A percentile compares a stretch with the other conserved stretches of the same genome.
phyloP scores from a whole-genome alignment of 1,284 basidiomycete genomes.

The Takashimella koratensis region DNA sequence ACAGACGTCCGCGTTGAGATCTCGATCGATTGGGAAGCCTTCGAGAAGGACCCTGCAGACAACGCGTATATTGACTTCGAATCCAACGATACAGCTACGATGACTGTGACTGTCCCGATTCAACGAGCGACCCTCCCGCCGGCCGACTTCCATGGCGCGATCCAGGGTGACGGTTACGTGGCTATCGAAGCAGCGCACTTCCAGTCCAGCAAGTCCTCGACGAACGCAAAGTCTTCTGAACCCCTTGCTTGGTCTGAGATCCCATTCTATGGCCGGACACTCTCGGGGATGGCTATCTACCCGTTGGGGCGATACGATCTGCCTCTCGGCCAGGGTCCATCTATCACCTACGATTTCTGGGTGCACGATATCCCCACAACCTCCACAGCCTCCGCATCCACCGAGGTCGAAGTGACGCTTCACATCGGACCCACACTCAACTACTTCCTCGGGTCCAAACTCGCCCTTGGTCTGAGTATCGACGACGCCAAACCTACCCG shows the following conservation, averaged over 20 bases:
- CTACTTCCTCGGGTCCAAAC: conserved; percentile 53
- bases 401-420: conserved; percentile 53
- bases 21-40: conserved; percentile 59
- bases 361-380: neutral
- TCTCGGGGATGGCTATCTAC: conserved; percentile 57
- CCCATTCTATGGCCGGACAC: conserved; percentile 54
- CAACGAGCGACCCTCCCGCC: conserved; percentile 23
- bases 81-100: conserved; percentile 45
- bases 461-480: conserved; percentile 58
- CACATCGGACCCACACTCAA: conserved; percentile 61
- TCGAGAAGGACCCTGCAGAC: conserved; percentile 31
- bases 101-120: conserved; percentile 50
- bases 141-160: conserved; percentile 58
- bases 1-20: conserved; percentile 57
- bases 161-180: conserved; percentile 61
- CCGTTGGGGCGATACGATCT: conserved; percentile 59
- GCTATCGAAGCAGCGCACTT: conserved; percentile 64
- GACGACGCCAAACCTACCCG: conserved; percentile 52
- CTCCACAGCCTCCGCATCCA: conserved; percentile 54
- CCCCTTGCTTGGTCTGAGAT: conserved; percentile 59
- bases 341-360: conserved; percentile 64
- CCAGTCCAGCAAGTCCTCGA: conserved; percentile 52
- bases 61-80: conserved; percentile 41
- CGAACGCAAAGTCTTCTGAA: conserved; percentile 36
- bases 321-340: conserved; percentile 60